Conservation (phyloP, 108 stramenopile species). For the Licmophora abbreviata region DNA sequence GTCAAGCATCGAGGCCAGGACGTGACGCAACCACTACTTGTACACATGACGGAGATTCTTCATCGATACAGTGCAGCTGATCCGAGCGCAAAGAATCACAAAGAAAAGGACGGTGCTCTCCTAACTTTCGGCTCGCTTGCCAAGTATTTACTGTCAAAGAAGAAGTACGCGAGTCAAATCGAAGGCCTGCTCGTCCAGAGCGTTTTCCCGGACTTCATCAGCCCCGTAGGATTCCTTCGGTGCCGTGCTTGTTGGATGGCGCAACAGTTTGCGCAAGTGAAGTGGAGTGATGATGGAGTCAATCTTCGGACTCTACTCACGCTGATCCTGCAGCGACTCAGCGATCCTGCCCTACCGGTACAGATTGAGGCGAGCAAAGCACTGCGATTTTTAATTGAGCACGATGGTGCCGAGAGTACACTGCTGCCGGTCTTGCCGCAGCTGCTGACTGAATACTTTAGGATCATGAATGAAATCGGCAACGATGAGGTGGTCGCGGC, state of each 20-base stretch:
- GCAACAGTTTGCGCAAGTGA: slow-evolving; percentile 72
- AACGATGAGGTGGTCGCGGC: slow-evolving; percentile 93
- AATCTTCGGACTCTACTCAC: slow-evolving; percentile 55
- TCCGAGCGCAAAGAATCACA: slow-evolving; percentile 65
- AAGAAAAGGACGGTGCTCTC: slow-evolving; percentile 90
- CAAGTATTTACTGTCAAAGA: slow-evolving; percentile 66
- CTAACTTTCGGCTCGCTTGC: slow-evolving; percentile 81
- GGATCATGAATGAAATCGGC: slow-evolving; percentile 96
- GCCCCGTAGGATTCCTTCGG: slow-evolving; percentile 85
- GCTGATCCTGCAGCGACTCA: slow-evolving; percentile 71
- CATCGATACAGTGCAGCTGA: slow-evolving; percentile 69
- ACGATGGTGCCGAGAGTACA: slow-evolving; percentile 80
- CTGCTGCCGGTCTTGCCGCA: slow-evolving; percentile 88
- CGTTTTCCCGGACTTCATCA: slow-evolving; percentile 91
- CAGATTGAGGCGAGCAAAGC: slow-evolving; percentile 92
- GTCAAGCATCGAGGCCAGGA: slow-evolving; percentile 91
- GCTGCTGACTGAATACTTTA: slow-evolving; percentile 93
- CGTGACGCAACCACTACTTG: slow-evolving; percentile 77
- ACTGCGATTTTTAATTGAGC: slow-evolving; percentile 86
- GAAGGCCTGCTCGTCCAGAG: slow-evolving; percentile 83
- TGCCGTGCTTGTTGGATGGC: slow-evolving; percentile 94
- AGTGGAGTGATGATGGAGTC: slow-evolving; percentile 73
- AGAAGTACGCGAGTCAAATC: slow-evolving; percentile 72
- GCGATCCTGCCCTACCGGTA: slow-evolving; percentile 93
- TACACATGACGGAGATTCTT: slow-evolving; percentile 74